Percentiles rank a stretch among this genome's conserved stretches.
Conservation (phyloP, 257 asterid species). For the Ilex asprella region DNA sequence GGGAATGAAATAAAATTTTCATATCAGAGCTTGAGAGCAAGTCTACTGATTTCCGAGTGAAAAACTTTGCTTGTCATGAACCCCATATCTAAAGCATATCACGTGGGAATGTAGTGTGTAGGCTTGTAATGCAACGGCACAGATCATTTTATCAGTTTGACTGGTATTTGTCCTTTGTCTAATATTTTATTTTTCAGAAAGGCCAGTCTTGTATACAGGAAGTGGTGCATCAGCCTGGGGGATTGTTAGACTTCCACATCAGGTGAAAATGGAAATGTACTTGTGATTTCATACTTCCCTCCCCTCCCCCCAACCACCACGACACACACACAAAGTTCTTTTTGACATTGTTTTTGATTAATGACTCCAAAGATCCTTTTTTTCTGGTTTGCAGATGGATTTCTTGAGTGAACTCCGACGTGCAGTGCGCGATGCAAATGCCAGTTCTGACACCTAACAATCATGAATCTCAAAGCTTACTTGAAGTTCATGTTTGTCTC, state of each 20-base stretch:
- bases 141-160: neutral
- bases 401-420: constrained; percentile 64
- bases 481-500: constrained; percentile 5
- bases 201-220: constrained; percentile 65
- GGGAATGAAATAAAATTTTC: no score
- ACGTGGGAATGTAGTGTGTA: no score
- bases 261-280: constrained; percentile 38
- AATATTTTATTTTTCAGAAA: constrained; percentile 40
- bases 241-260: constrained; percentile 63
- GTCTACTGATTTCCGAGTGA: no score
- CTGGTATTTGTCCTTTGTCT: neutral
- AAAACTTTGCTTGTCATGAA: no score
- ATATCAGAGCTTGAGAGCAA: no score
- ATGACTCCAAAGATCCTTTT: constrained; percentile 44
- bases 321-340: constrained; percentile 4
- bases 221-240: constrained; percentile 66
- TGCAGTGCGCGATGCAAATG: constrained; percentile 55
- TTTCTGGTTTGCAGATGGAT: constrained; percentile 61
- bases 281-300: neutral
- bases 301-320: neutral
- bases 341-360: constrained; percentile 29
- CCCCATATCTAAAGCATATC: no score
- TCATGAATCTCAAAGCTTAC: constrained; percentile 13
- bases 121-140: neutral
- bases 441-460: constrained; percentile 28